These are phyloP conservation scores for Pichia heedii DNA, from an alignment of 805 yeast species.

Conservation along the genomic window DNA sequence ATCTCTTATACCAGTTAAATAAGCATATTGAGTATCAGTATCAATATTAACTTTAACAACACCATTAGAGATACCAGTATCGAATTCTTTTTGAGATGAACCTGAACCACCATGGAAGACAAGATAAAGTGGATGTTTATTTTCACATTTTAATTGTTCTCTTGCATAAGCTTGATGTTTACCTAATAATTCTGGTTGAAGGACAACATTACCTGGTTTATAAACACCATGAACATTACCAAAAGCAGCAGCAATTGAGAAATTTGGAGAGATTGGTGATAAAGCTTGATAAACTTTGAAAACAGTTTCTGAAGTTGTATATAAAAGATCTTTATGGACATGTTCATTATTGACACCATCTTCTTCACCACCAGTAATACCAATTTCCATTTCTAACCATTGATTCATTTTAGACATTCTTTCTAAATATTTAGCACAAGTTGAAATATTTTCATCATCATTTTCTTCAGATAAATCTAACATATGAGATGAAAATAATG, in stretches of 20 bases:
- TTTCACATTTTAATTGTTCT: constrained; percentile 45
- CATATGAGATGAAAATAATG: constrained; percentile 98
- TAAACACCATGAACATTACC: constrained; percentile 99
- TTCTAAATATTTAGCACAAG: constrained; percentile 89
- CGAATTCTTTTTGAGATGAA: constrained; percentile 85
- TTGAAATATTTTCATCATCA: constrained; percentile 91
- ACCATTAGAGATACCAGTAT: constrained; percentile 85
- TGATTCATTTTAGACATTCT: constrained; percentile 92
- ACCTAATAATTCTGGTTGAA: constrained; percentile 88
- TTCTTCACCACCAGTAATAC: constrained; percentile 99
- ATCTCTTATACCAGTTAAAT: constrained; percentile 95
- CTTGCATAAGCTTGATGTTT: constrained; percentile 90
- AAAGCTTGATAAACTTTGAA: constrained; percentile 86
- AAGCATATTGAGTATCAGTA: constrained; percentile 98
- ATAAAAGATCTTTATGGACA: constrained; percentile 77
- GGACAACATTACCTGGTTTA: constrained; percentile 96
- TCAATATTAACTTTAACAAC: constrained; percentile 98
- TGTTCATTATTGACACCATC: constrained; percentile 99
- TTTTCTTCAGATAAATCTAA: constrained; percentile 94
- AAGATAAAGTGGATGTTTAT: constrained; percentile 72
- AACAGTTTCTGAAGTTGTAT: constrained; percentile 94
- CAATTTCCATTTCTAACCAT: constrained; percentile 99
- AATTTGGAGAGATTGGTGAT: constrained; percentile 87
- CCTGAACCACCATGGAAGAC: constrained; percentile 99
- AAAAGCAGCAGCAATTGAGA: constrained; percentile 98